Base-by-base conservation (phyloP, 1,284 basidiomycete species). In the Crepidotus sp. region DNA sequence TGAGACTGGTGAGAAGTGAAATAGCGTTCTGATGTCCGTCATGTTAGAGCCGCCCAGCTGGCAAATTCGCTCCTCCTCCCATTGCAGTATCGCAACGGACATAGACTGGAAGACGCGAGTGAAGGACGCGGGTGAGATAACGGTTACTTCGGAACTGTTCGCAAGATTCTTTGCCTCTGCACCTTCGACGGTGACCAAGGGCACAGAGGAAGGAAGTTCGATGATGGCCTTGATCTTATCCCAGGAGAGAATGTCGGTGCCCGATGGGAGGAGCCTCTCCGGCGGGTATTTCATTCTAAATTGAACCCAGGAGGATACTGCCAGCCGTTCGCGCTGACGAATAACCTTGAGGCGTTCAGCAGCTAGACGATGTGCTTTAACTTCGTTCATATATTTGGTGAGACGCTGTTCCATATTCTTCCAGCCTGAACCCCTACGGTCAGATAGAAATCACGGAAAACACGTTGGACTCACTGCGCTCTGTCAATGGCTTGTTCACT, bases 201-300 rank as follows among this genome's bases (percentile, higher is more conserved):
- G 36, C 9, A 46, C 30, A 6, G 5, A n/a, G 6, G 42, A 49
- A n/a, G 46, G 53, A 9, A 42, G 40, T 18, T 56, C 46, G 24
- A 53, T 39, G 33, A 55, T 40, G 21, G 40, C 19, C n/a, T 43
- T 38, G 41, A 59, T 39, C 10, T 39, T 36, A 4, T 21, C 6
- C 48, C 54, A 56, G 6, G 53, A 47, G 32, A 63, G 43, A 18
- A 64, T 43, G 43, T 65, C 62, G 6, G 57, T 55, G 3, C 51
- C 52, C 25, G 49, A 53, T 6, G 64, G 64, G 42, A 62, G 46
- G 33, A 59, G 50, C 26, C 15, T 35, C 7, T 45, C 44, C 25
- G 49, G 29, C 1, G 55, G 34, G 24, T 51, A 52, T 24, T 40
- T 36, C 21, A 38, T 24, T n/a, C 56, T 53, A 47, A 57, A 62